Conservation (phyloP, 1,139 yeast species). For the Nakaseomyces sp. region DNA sequence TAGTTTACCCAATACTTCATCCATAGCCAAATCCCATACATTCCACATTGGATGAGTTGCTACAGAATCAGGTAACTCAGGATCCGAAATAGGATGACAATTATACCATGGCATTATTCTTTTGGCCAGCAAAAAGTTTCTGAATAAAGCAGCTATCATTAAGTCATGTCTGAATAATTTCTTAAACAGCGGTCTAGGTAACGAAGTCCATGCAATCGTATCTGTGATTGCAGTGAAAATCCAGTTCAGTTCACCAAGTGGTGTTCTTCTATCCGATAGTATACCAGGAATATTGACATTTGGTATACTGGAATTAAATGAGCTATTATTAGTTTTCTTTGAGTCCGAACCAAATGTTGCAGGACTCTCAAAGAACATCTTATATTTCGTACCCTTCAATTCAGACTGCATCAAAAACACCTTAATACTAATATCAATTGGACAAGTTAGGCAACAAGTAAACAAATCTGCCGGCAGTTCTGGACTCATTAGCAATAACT, state of each 20-base stretch:
- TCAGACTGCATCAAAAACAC: slow-evolving; percentile 89
- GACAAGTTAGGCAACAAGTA: slow-evolving; percentile 91
- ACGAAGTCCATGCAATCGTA: slow-evolving; percentile 93
- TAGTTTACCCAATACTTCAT: slow-evolving; percentile 75
- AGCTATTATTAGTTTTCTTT: slow-evolving; percentile 15
- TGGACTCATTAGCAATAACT: slow-evolving; percentile 85
- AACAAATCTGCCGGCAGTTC: slow-evolving; percentile 93
- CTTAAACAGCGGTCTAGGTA: slow-evolving; percentile 82
- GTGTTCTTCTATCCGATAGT: slow-evolving; percentile 85
- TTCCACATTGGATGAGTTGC: slow-evolving; percentile 94
- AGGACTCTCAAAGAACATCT: slow-evolving; percentile 37
- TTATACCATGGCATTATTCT: slow-evolving; percentile 90
- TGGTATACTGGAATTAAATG: slow-evolving; percentile 32
- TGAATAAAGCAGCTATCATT: slow-evolving; percentile 91
- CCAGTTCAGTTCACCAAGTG: slow-evolving; percentile 94
- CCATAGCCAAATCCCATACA: slow-evolving; percentile 95
- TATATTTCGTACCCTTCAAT: slow-evolving; percentile 53
- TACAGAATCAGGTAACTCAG: slow-evolving; percentile 76
- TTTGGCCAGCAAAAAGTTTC: slow-evolving; percentile 85
- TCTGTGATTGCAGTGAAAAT: slow-evolving; percentile 97
- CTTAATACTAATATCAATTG: slow-evolving; percentile 85
- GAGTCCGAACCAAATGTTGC: not conserved
- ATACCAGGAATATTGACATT: slow-evolving; percentile 80
- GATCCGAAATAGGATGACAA: slow-evolving; percentile 92
- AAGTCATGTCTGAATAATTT: slow-evolving; percentile 87